phyloP scores from a whole-genome alignment of 352 stramenopile species.

The Globisporangium acanthophoron region DNA sequence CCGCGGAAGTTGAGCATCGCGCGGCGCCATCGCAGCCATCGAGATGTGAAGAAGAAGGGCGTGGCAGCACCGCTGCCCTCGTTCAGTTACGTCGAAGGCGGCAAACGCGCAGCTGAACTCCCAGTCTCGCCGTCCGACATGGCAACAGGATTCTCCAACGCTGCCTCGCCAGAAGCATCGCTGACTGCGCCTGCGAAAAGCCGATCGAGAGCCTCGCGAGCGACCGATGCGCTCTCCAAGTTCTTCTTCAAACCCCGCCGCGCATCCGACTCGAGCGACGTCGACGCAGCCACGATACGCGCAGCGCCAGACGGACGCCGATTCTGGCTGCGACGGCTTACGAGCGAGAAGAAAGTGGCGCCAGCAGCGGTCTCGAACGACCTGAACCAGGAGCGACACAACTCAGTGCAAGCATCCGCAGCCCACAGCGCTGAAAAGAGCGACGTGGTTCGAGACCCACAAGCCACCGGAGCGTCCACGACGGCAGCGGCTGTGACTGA shows the following conservation, averaged over 20 bases:
- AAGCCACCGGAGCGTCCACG: background rate
- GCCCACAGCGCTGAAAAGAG: background rate
- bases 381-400: background rate
- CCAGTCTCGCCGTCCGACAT: no score
- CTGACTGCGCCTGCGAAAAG: background rate
- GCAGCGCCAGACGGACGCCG: conserved; percentile 4
- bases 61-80: background rate
- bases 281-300: background rate
- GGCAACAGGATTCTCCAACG: background rate
- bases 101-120: background rate
- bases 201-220: conserved; percentile 2
- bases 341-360: conserved; percentile 10
- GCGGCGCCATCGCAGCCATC: conserved; percentile 1
- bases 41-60: conserved; percentile 4
- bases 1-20: background rate
- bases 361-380: background rate
- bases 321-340: conserved; percentile 9
- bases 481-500: background rate
- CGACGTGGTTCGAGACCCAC: conserved; percentile 4
- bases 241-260: conserved; percentile 5
- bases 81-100: conserved; percentile 2
- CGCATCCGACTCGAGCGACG: background rate
- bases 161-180: background rate
- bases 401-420: background rate
- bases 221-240: conserved; percentile 6